phyloP scores from a whole-genome alignment of 805 yeast genomes.

The Yarrowia porcina region DNA sequence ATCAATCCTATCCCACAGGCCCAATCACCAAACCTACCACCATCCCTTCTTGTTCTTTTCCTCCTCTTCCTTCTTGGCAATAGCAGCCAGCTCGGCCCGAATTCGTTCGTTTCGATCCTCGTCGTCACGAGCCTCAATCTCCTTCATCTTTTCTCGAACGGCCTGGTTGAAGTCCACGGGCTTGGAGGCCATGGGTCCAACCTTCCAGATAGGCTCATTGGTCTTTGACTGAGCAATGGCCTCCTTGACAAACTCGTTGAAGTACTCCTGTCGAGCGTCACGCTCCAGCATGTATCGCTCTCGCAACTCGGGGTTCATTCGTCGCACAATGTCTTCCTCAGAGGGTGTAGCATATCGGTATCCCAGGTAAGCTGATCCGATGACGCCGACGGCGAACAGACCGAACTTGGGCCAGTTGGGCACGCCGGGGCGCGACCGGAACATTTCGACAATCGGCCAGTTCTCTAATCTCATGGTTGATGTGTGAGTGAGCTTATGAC shows the following conservation, averaged over 20 bases:
- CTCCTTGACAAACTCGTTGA: slow-evolving; percentile 23
- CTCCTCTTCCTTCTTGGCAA: slow-evolving; percentile 19
- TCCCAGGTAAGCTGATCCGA: slow-evolving; percentile 13
- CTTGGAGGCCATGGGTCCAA: slow-evolving; percentile 20
- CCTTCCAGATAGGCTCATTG: slow-evolving; percentile 23
- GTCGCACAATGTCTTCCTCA: slow-evolving; percentile 22
- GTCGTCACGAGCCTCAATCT: slow-evolving; percentile 17
- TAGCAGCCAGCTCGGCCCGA: slow-evolving; percentile 3
- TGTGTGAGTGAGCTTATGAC: slow-evolving; percentile 10
- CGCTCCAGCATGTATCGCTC: slow-evolving; percentile 24
- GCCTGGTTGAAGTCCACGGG: slow-evolving; percentile 16
- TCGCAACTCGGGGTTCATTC: slow-evolving; percentile 11
- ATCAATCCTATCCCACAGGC: not conserved
- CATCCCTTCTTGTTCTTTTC: slow-evolving; percentile 25
- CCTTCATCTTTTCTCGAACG: slow-evolving; percentile 19
- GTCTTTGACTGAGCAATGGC: slow-evolving; percentile 22
- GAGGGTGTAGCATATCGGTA: slow-evolving; percentile 14
- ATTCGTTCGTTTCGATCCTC: slow-evolving; percentile 9
- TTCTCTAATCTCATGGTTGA: slow-evolving; percentile 1
- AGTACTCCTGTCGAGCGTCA: slow-evolving; percentile 21
- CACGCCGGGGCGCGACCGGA: slow-evolving; percentile 25
- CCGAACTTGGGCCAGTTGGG: slow-evolving; percentile 26
- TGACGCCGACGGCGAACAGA: slow-evolving; percentile 14
- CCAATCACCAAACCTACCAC: not conserved
- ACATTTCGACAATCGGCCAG: slow-evolving; percentile 18